Evolutionary conservation across 2,329 filamentous ascomycete species (phyloP), one percentile per base, ranked within the genome.

Genomic region (Aspergillus hiratsukae): DNA sequence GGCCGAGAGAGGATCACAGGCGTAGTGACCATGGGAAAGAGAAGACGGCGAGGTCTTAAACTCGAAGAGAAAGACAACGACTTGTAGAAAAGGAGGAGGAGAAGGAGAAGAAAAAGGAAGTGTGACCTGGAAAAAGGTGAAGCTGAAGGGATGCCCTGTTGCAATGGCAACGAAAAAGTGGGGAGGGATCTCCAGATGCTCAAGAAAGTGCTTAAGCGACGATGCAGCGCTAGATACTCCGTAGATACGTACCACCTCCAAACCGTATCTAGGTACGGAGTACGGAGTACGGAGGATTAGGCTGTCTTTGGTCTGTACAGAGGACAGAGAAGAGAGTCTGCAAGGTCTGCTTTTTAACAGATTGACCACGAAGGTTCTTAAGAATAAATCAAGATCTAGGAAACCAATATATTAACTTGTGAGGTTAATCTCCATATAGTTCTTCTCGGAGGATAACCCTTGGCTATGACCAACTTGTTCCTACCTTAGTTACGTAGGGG

Each of bases 151-250:
- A 72, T 71, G 69, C 62, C 62, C 66, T 73, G 71, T 73, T 74
- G 70, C 71, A 72, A 73, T 72, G 70, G 70, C 70, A 72, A 73
- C 71, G 70, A 62, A 66, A 63, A 63, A 72, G 71, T 72, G 70
- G 70, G 69, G 71, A 72, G 70, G 51, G 70, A 72, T 72, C 70
- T 70, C 67, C 67, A 68, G 67, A 67, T 70, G 53, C 61, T 64
- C 62, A 57, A 57, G 60, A 56, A 59, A 62, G 57, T 61, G 63
- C 61, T 65, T 65, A 60, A 64, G 61, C 58, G 63, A 63, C 58
- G 54, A 60, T 52, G 31, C 31, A 37, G 6, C 31, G 14, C 31
- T 43, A 23, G 43, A 46, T 43, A n/a, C n/a, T n/a, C n/a, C n/a
- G n/a, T n/a, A 43, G 40, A 23, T 41, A 19, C 3, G n/a, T 19